Base-by-base conservation (phyloP, 2,329 filamentous ascomycete species). In the Cyanodermella asteris region DNA sequence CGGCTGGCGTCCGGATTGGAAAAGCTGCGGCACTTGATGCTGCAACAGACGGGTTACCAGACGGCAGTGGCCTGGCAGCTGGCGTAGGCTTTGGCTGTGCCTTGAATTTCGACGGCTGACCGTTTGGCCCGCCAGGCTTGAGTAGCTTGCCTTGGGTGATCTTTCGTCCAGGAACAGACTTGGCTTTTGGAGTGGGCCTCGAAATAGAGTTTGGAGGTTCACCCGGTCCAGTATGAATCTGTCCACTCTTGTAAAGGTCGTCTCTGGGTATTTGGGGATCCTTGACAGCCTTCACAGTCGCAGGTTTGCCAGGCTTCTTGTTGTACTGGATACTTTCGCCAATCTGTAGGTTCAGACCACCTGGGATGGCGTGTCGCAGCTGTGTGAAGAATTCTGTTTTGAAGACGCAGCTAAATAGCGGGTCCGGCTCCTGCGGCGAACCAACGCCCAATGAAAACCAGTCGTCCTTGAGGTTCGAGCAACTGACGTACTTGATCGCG, bases 301-400 rank as follows among this genome's bases (percentile, higher is more conserved):
- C 75, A 46, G 78, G 64, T 55, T 97, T 97, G 28, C 78, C 78
- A 1, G 87, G 87, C 51, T 97, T 97, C 62, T 94, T 97, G 43
- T 84, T 82, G 49, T 91, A 97, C 45, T 91, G 78, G 37, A 97
- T 82, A 5, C 53, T 61, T 34, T 87, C 72, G n/a, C 57, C 67
- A 33, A 94, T 73, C 49, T 76, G 80, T 23, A 97, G 52, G 43
- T 71, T 80, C 43, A 91, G 64, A 7, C 76, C 71, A 6, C 75
- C 78, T 3, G 75, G 71, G 49, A 90, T 75, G 26, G 70, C 68
- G 25, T 67, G 70, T 43, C 72, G 69, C 53, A 97, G 70, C 34
- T 93, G 82, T 1, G 84, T 90, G 43, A 94, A 91, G 49, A 97
- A 72, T 43, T 97, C 87, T 0, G 87, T 97, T 57, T 97, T 97